A percentile compares a stretch with the other conserved stretches of the same genome.
Conservation (phyloP, 2,329 filamentous ascomycete genomes). For the Atkinsonella hypoxylon region DNA sequence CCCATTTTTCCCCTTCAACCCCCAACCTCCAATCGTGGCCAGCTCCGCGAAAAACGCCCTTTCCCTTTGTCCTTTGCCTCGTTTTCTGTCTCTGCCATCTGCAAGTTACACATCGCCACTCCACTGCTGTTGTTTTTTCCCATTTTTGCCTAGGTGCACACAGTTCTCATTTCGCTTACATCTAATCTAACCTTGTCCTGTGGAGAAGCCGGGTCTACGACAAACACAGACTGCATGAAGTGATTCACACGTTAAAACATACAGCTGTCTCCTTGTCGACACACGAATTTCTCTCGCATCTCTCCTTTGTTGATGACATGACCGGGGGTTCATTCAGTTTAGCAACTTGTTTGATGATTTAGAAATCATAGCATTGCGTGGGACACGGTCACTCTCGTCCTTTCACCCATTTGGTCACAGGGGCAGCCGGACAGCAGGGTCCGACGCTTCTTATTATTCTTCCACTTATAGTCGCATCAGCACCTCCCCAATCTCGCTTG, state of each 20-base stretch:
- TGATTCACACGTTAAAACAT: not conserved
- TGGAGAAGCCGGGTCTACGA: not conserved
- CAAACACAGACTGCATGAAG: not conserved
- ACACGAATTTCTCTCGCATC: not conserved
- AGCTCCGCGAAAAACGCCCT: not conserved
- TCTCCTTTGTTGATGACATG: not conserved
- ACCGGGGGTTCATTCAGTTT: too few species aligned
- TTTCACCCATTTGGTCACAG: too few species aligned
- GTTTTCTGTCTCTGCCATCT: not conserved
- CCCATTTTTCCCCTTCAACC: not conserved
- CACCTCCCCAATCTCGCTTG: not conserved
- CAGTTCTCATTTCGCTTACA: not conserved
- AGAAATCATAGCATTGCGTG: too few species aligned
- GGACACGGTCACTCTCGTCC: too few species aligned
- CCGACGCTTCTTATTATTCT: too few species aligned
- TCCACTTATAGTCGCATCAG: too few species aligned
- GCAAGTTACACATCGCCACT: constrained; percentile 1
- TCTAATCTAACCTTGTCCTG: not conserved
- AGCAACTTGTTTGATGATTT: too few species aligned
- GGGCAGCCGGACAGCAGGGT: not conserved
- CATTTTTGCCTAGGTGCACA: not conserved
- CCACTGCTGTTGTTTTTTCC: constrained; percentile 2
- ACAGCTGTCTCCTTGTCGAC: not conserved
- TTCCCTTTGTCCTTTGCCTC: not conserved
- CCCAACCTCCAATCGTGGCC: not conserved